Conservation (phyloP, 257 asterid species). For the Nyctanthes arbortristis region DNA sequence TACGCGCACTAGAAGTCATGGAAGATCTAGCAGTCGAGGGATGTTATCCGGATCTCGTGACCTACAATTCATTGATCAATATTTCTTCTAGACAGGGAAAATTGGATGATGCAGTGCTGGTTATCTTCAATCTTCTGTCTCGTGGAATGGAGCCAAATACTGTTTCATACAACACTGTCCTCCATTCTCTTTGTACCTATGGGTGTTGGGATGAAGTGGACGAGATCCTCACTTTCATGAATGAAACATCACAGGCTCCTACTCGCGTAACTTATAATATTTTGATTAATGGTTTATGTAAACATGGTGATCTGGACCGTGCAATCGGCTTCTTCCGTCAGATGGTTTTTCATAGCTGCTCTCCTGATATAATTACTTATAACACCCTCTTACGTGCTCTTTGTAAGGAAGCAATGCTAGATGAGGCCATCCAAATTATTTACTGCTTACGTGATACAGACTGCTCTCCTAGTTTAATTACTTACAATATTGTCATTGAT, state of each 20-base stretch:
- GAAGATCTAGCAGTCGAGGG: slow-evolving; percentile 83
- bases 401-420: slow-evolving; percentile 59
- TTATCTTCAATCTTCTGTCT: slow-evolving; percentile 52
- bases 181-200: slow-evolving; percentile 63
- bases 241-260: slow-evolving; percentile 57
- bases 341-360: slow-evolving; percentile 51
- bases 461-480: slow-evolving; percentile 60
- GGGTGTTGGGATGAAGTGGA: slow-evolving; percentile 71
- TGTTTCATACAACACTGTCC: slow-evolving; percentile 75
- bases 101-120: slow-evolving; percentile 48
- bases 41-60: slow-evolving; percentile 82
- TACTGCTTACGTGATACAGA: slow-evolving; percentile 35
- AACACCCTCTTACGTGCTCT: slow-evolving; percentile 77
- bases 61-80: slow-evolving; percentile 71
- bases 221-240: slow-evolving; percentile 61
- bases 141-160: slow-evolving; percentile 71
- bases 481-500: slow-evolving; percentile 78
- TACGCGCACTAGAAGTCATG: slow-evolving; percentile 66
- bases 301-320: slow-evolving; percentile 63
- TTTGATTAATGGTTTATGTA: slow-evolving; percentile 75
- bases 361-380: slow-evolving; percentile 76
- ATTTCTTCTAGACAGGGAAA: slow-evolving; percentile 63
- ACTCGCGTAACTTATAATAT: slow-evolving; percentile 69
- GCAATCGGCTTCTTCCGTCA: slow-evolving; percentile 64
- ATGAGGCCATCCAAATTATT: slow-evolving; percentile 64